Evolutionary conservation across 176 grass and related monocot species (phyloP).

Genomic region (Poa annua): DNA sequence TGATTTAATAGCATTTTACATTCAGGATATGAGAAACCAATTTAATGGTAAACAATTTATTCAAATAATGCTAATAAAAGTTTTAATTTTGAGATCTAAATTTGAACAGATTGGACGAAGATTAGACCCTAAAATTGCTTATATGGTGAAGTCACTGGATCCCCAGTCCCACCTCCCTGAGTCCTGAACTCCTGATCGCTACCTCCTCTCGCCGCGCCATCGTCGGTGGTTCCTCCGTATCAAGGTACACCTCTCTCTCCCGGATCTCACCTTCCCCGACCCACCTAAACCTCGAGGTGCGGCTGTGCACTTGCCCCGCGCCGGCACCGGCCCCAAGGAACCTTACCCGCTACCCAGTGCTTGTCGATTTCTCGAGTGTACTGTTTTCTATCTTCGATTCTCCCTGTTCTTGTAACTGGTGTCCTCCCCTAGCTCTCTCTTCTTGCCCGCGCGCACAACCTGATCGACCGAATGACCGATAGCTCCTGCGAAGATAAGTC

Average conservation of each 20-base stretch:
- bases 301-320: background rate
- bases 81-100: no score
- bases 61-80: no score
- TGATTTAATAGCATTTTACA: no score
- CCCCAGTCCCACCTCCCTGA: no score
- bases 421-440: background rate
- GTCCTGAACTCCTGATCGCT: no score
- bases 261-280: background rate
- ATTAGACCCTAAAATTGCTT: no score
- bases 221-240: background rate
- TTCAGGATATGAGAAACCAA: no score
- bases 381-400: background rate
- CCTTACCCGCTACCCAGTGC: background rate
- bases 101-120: no score
- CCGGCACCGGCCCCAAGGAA: background rate
- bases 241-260: slow-evolving; percentile 1
- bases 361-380: background rate
- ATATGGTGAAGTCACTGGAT: no score
- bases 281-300: background rate
- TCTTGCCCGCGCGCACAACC: background rate
- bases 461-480: background rate
- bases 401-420: background rate
- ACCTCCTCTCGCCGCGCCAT: no score
- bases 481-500: background rate
- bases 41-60: no score